Base-by-base conservation (phyloP, 805 yeast species). In the Lipomyces chichibuensis region DNA sequence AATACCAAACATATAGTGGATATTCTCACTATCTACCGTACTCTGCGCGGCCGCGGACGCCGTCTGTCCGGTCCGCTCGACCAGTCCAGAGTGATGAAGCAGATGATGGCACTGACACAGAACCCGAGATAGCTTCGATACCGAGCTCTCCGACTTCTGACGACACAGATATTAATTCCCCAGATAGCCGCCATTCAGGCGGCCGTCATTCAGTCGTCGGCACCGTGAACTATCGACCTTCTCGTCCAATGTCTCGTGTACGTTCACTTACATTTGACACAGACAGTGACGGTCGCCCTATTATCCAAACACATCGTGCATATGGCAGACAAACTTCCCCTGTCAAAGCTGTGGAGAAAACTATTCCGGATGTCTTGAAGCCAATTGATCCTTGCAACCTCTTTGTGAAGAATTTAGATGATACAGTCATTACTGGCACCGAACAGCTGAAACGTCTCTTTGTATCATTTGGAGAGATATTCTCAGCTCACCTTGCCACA, bases 341-440 rank as follows among this genome's bases (percentile, higher is more conserved):
- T 51, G 59, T 39, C 35, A 23, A 17, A 51, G 29, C 17, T 20
- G 20, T 11, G 60, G 25, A 11, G 57, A 56, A 37, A 58, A 33
- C 43, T n/a, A n/a, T 14, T 54, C 46, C 54, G 14, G 25, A 49
- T 29, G 25, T 56, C n/a, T 35, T 56, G 53, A 57, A 51, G 23
- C 60, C 62, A 27, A 46, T 59, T 20, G 70, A 67, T 29, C 62
- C 67, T 17, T 58, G 69, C 52, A 69, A 65, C 51, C 60, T 69
- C 11, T 69, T 57, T 56, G 67, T 69, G n/a, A 65, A 57, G 33
- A 68, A 68, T 49, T 35, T 69, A n/a, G 72, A 69, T 35, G 66
- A 62, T 8, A 51, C 37, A 8, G 37, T 62, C n/a, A 53, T 69
- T n/a, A 27, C 61, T 6, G 33, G 56, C 8, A 57, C 37, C 5